Evolutionary conservation across 1,139 yeast genomes (phyloP).

Genomic region (Kurtzmaniella quercitrusa): DNA sequence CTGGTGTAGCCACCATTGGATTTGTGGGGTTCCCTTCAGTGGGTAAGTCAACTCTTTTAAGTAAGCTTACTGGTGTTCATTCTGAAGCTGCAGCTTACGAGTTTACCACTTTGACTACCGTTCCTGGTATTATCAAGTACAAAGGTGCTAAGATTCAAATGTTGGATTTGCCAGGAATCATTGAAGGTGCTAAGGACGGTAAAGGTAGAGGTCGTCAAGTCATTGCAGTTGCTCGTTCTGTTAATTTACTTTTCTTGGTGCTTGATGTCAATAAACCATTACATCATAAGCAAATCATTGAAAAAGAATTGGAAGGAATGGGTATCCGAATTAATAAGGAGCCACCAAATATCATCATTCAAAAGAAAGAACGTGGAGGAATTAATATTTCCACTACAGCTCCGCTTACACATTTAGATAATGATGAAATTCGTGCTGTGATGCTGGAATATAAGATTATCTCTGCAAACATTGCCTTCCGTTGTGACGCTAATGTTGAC

Average conservation of each 20-base stretch:
- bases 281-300: constrained; percentile 89
- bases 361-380: constrained; percentile 95
- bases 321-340: constrained; percentile 90
- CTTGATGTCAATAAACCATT: constrained; percentile 95
- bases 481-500: constrained; percentile 97
- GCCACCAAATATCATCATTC: constrained; percentile 88
- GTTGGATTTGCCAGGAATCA: constrained; percentile 97
- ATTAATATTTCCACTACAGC: constrained; percentile 89
- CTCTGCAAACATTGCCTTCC: constrained; percentile 93
- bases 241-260: constrained; percentile 86
- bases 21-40: constrained; percentile 98
- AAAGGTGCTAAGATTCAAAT: constrained; percentile 97
- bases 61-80: constrained; percentile 89
- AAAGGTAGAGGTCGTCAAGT: constrained; percentile 99
- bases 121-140: constrained; percentile 92
- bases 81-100: constrained; percentile 97
- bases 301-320: constrained; percentile 92
- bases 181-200: constrained; percentile 98
- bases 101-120: constrained; percentile 95
- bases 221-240: constrained; percentile 96
- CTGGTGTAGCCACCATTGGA: constrained; percentile 96
- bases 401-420: constrained; percentile 85
- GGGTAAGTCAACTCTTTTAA: constrained; percentile 87
- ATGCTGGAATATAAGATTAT: constrained; percentile 92
- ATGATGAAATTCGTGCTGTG: constrained; percentile 92